phyloP scores from a whole-genome alignment of 495 filamentous ascomycete genomes.

The Annulohypoxylon nitens region DNA sequence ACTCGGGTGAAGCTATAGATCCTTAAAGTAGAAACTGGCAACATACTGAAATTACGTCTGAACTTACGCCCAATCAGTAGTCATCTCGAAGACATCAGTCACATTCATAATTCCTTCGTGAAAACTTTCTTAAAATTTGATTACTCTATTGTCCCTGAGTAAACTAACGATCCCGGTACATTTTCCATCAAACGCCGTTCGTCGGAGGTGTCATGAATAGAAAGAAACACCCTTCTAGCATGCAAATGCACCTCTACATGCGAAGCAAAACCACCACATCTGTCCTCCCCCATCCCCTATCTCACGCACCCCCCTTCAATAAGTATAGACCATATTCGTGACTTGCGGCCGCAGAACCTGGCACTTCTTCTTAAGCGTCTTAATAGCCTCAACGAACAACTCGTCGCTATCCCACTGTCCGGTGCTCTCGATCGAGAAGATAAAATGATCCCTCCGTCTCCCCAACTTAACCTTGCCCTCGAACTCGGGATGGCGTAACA shows the following conservation, averaged over 20 bases:
- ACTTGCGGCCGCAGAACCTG: slow-evolving; percentile 60
- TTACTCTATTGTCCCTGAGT: slow-evolving; percentile 19
- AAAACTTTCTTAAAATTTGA: neutral
- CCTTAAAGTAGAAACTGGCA: neutral
- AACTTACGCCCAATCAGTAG: neutral
- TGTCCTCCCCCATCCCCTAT: neutral
- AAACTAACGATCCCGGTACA: slow-evolving; percentile 17
- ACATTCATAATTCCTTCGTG: neutral
- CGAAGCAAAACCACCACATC: neutral
- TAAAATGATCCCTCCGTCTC: slow-evolving; percentile 92
- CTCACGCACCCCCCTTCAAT: slow-evolving; percentile 9
- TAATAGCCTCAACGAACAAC: slow-evolving; percentile 89
- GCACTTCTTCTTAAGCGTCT: slow-evolving; percentile 82
- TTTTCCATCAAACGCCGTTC: slow-evolving; percentile 32
- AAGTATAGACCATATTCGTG: slow-evolving; percentile 60
- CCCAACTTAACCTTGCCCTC: slow-evolving; percentile 94
- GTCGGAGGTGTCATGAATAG: neutral
- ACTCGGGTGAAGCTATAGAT: neutral
- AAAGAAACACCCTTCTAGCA: slow-evolving; percentile 20
- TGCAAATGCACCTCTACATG: slow-evolving; percentile 10
- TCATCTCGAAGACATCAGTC: too few relatives aligned
- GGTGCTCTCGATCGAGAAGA: slow-evolving; percentile 93
- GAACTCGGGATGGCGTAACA: slow-evolving; percentile 92
- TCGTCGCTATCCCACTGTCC: slow-evolving; percentile 93
- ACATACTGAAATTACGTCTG: neutral